Base-by-base conservation (phyloP, 2,329 filamentous ascomycete species). In the Chaetomiaceae sp. region DNA sequence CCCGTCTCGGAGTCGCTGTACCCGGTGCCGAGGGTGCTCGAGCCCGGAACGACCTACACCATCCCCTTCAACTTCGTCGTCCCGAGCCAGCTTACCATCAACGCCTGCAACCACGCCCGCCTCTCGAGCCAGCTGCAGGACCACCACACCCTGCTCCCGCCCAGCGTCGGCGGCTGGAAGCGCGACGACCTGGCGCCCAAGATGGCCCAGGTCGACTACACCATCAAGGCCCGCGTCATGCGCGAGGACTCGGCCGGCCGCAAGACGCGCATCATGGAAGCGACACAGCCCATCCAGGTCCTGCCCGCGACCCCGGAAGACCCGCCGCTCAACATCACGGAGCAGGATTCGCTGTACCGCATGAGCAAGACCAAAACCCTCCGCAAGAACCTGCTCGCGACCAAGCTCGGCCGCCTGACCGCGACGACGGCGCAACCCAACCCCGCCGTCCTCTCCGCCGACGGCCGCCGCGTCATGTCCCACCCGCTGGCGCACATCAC, bases 31-130 rank as follows among this genome's bases (percentile, higher is more conserved):
- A 64, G 69, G 27, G 56, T 76, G 24, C 72, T 79, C 49, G 64
- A 72, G 59, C 65, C 68, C n/a, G 73, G 69, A 2, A 60, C 60
- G 52, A 68, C 66, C 20, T 76, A 77, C 61, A 68, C 58, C 12
- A 61, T 81, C 19, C 76, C 76, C n/a, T 77, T 81, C 65, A 63
- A 76, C 63, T 81, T 81, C 53, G 71, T 80, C 48, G 70, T 81
- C 14, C 77, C 77, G n/a, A 66, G 68, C 53, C 71, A 78, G 44
- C 71, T 81, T 49, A 79, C 76, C 15, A 65, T 79, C 40, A 70
- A 69, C 48, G 75, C 76, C 15, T 81, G 77, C 66, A 72, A 65
- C 55, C 76, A 80, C 63, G 55, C 60, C 22, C 67, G 70, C 44
- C 62, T 66, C 33, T 66, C 66, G 33, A 63, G 66, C n/a, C 64